phyloP scores from a whole-genome alignment of 1,139 yeast species.

The Sugiyamaella novakii region DNA sequence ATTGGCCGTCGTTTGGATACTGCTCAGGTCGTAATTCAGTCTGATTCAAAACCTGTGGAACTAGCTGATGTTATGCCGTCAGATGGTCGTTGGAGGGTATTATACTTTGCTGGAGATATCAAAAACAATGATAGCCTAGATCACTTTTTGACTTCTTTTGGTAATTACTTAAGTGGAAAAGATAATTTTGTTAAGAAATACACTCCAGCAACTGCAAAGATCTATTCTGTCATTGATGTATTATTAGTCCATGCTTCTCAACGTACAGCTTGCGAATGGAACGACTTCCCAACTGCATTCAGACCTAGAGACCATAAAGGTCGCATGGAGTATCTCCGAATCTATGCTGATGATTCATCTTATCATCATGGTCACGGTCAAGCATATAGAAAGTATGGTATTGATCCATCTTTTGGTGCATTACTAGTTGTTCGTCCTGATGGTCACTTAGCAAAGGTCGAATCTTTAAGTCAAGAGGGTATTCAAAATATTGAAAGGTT shows the following conservation, averaged over 20 bases:
- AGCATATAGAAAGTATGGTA: slow-evolving; percentile 39
- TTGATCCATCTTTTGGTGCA: slow-evolving; percentile 38
- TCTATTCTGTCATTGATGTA: slow-evolving; percentile 39
- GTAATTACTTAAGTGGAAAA: slow-evolving; percentile 28
- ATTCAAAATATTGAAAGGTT: slow-evolving; percentile 34
- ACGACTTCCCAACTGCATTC: slow-evolving; percentile 41
- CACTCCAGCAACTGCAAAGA: slow-evolving; percentile 38
- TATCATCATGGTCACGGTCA: slow-evolving; percentile 37
- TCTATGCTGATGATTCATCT: slow-evolving; percentile 37
- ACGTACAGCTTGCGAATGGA: slow-evolving; percentile 36
- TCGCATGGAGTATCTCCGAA: slow-evolving; percentile 43
- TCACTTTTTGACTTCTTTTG: slow-evolving; percentile 29
- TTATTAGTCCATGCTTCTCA: slow-evolving; percentile 36
- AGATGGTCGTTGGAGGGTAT: slow-evolving; percentile 40
- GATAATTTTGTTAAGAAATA: slow-evolving; percentile 35
- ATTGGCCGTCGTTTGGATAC: slow-evolving; percentile 41
- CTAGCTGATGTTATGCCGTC: slow-evolving; percentile 38
- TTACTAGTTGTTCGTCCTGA: slow-evolving; percentile 44
- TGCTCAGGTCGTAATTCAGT: slow-evolving; percentile 36
- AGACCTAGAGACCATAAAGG: slow-evolving; percentile 38
- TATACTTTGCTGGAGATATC: slow-evolving; percentile 40
- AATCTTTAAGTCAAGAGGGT: slow-evolving; percentile 33
- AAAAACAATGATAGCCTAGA: slow-evolving; percentile 24
- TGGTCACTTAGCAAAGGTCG: slow-evolving; percentile 42
- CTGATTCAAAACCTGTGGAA: slow-evolving; percentile 36